A percentile compares a stretch with the other conserved stretches of the same genome.
Conservation (phyloP, 768 basidiomycete genomes). For the Mycena latifolia region DNA sequence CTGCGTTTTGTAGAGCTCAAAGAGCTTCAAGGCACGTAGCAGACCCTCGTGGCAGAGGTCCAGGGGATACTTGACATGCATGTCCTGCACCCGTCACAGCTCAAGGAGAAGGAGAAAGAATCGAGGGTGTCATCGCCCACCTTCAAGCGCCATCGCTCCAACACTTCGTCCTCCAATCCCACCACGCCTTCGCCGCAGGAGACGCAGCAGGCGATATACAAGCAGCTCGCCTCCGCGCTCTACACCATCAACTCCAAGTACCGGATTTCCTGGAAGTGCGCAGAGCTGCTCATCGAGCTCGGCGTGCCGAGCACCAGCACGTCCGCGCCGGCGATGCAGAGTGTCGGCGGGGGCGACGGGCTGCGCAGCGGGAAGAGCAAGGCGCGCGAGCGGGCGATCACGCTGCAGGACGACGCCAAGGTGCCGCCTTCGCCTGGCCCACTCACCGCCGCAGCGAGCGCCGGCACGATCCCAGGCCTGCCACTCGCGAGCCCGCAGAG, state of each 20-base stretch:
- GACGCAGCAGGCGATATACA: conserved; percentile 57
- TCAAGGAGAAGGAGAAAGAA: conserved; percentile 29
- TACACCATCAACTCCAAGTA: conserved; percentile 81
- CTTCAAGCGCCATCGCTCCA: conserved; percentile 37
- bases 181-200: conserved; percentile 40
- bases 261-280: conserved; percentile 91
- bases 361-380: conserved; percentile 47
- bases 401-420: conserved; percentile 74
- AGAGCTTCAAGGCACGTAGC: conserved; percentile 72
- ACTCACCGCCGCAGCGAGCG: conserved; percentile 15
- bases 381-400: conserved; percentile 76
- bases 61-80: conserved; percentile 65
- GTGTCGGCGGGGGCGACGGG: conserved; percentile 45
- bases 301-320: conserved; percentile 62
- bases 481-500: conserved; percentile 52
- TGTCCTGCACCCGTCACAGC: conserved; percentile 32
- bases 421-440: conserved; percentile 32
- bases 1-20: conserved; percentile 70
- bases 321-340: conserved; percentile 52
- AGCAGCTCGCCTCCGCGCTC: conserved; percentile 69
- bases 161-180: conserved; percentile 39
- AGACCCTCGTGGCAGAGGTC: conserved; percentile 64
- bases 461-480: conserved; percentile 37
- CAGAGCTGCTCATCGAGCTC: conserved; percentile 87
- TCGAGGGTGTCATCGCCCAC: conserved; percentile 29